Evolutionary conservation across 352 stramenopile species (phyloP).

Genomic region (Phytophthora nicotianae): DNA sequence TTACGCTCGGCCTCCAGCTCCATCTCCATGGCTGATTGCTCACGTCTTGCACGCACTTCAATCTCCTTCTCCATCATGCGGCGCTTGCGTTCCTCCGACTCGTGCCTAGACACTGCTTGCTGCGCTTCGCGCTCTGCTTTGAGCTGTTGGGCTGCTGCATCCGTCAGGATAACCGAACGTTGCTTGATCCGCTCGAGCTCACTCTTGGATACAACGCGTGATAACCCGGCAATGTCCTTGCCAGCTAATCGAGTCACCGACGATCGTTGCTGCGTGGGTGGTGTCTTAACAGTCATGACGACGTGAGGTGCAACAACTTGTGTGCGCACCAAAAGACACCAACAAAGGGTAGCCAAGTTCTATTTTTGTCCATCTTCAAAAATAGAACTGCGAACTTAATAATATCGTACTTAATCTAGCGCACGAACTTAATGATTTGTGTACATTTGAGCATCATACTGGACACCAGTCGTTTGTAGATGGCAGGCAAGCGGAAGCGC

Average conservation of each 20-base stretch:
- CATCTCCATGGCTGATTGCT: slow-evolving; percentile 76
- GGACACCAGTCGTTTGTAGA: slow-evolving; percentile 28
- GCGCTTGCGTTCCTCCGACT: slow-evolving; percentile 70
- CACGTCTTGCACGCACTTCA: slow-evolving; percentile 60
- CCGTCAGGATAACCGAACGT: slow-evolving; percentile 63
- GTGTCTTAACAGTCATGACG: slow-evolving; percentile 32
- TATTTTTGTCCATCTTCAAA: slow-evolving; percentile 21
- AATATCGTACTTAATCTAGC: neutral
- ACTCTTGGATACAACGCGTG: slow-evolving; percentile 34
- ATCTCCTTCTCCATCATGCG: slow-evolving; percentile 84
- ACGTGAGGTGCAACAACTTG: neutral
- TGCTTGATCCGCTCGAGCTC: slow-evolving; percentile 64
- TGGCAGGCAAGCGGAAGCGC: slow-evolving; percentile 58
- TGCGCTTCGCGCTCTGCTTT: slow-evolving; percentile 53
- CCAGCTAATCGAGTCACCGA: slow-evolving; percentile 52
- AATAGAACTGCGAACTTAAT: slow-evolving; percentile 14
- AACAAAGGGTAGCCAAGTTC: slow-evolving; percentile 23
- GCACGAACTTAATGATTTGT: neutral
- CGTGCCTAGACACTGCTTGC: slow-evolving; percentile 49
- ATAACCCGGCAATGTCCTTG: slow-evolving; percentile 65
- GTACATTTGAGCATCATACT: slow-evolving; percentile 4
- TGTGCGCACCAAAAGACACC: slow-evolving; percentile 4
- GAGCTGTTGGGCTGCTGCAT: slow-evolving; percentile 42
- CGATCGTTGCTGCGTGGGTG: slow-evolving; percentile 32
- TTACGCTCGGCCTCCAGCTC: slow-evolving; percentile 71